Conservation (phyloP, 305 asterid species). For the Solanum chacoense region DNA sequence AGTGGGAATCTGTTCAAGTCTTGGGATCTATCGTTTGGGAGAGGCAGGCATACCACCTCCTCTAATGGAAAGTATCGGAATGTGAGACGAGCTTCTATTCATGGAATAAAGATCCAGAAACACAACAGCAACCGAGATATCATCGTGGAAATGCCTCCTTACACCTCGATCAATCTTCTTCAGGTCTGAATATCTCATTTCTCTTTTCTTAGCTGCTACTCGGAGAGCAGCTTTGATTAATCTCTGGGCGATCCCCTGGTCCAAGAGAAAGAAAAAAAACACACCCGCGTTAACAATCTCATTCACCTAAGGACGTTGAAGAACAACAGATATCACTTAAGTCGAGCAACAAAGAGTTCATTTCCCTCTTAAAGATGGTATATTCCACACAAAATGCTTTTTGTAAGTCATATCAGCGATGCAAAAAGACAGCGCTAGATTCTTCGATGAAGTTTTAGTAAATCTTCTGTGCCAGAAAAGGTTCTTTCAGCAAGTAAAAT, state of each 20-base stretch:
- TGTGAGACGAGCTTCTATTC: conserved; percentile 18
- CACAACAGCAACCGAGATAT: conserved; percentile 70
- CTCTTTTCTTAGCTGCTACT: conserved; percentile 87
- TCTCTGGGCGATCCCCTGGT: conserved; percentile 73
- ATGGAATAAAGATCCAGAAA: conserved; percentile 39
- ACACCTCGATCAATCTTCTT: conserved; percentile 85
- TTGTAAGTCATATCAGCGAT: neutral
- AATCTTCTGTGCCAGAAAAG: neutral
- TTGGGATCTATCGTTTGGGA: conserved; percentile 16
- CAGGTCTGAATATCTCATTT: conserved; percentile 81
- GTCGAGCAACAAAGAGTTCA: neutral
- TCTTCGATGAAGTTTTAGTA: neutral
- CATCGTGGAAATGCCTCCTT: conserved; percentile 93
- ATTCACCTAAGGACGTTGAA: neutral
- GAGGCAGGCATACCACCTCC: conserved; percentile 25
- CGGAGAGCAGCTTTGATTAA: conserved; percentile 66
- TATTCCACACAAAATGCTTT: neutral
- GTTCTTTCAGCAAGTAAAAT: neutral
- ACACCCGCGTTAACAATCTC: neutral
- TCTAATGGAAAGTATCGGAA: conserved; percentile 33
- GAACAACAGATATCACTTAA: neutral
- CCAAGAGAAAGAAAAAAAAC: neutral
- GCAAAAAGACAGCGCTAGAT: neutral
- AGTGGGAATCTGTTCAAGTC: neutral
- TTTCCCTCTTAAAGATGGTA: neutral